Percentiles rank a stretch among this genome's conserved stretches.
These are phyloP conservation scores for Verticillium klebahnii DNA, from an alignment of 2,329 filamentous ascomycete genomes.

Conservation along the genomic window DNA sequence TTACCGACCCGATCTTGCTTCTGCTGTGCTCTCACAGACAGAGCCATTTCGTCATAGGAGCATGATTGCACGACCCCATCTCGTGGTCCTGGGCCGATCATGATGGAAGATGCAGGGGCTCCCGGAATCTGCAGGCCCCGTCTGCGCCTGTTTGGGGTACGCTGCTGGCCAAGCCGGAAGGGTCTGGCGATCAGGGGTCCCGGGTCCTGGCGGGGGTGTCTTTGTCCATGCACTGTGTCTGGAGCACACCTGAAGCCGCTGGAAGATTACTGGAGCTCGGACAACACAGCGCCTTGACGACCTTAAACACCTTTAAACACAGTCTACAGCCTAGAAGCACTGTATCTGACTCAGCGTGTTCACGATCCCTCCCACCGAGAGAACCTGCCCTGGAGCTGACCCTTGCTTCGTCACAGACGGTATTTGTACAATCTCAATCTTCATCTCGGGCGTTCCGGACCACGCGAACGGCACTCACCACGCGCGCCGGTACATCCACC, in stretches of 20 bases:
- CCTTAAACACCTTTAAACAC: not conserved
- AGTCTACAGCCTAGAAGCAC: not conserved
- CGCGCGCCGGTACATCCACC: not conserved
- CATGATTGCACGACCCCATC: not conserved
- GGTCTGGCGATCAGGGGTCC: not conserved
- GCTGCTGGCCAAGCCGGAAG: not conserved
- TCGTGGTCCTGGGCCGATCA: not conserved
- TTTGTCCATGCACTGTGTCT: not conserved
- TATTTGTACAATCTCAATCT: not conserved
- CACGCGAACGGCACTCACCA: not conserved
- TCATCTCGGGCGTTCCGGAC: constrained; percentile 4
- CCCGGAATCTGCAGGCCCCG: not conserved
- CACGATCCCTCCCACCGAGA: not conserved
- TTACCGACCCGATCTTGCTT: not conserved
- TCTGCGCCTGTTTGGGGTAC: not conserved
- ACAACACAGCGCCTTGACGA: not conserved
- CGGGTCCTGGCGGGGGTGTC: too few relatives aligned
- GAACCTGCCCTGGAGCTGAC: not conserved
- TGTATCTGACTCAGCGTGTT: not conserved
- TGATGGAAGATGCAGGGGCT: not conserved
- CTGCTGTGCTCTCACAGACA: not conserved
- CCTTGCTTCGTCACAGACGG: not conserved
- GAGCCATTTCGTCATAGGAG: not conserved
- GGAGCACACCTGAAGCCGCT: not conserved
- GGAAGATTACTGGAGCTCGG: not conserved